Evolutionary conservation across 192 early-diverging fungal genomes (phyloP), one percentile per base, ranked within the genome.

Genomic region (Funneliformis geosporum): DNA sequence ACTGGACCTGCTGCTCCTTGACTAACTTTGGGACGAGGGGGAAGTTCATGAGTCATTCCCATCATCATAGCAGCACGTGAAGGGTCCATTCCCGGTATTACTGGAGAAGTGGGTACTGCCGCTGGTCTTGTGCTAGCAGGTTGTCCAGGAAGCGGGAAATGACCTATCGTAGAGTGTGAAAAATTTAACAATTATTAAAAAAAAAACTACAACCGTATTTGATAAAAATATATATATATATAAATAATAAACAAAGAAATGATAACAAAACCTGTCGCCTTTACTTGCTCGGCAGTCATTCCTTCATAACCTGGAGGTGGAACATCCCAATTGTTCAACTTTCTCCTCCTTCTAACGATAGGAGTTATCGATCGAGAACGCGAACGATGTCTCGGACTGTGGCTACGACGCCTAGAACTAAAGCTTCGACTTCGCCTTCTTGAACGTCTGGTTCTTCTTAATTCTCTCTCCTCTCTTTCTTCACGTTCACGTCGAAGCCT

Each of bases 301-400:
- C 89, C 91, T 82, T 98, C 96, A 78, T 90, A 98, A 28, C 96
- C 96, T 11, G 89, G 87, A 44, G 98, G 98, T 11, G 95, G 85
- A 69, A 94, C 84, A 86, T 99, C 98, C 98, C 98, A 99, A 82
- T 94, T 90, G 75, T 91, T 91, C 40, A 98, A 89, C 82, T 94
- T 96, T 23, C 92, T 87, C 18, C 84, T 84, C 71, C 95, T 83
- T 79, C 92, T 86, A 80, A 96, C 92, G 25, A 99, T 80, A 18
- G 98, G 97, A 33, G 68, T 79, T 28, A 79, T 40, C 23, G 77
- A 79, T 46, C 77, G 65, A 60, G 77, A 79, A 14, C 84, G 82
- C 33, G 86, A 85, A 59, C 74, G 80, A 75, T 72, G 75, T 62
- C 82, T 78, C 62, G 78, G 74, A 28, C 82, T 77, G n/a, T 40